Percentiles rank a stretch among this genome's conserved stretches.
These are phyloP conservation scores for Curvularia hawaiiensis DNA, from an alignment of 2,329 filamentous ascomycete genomes.

Conservation along the genomic window DNA sequence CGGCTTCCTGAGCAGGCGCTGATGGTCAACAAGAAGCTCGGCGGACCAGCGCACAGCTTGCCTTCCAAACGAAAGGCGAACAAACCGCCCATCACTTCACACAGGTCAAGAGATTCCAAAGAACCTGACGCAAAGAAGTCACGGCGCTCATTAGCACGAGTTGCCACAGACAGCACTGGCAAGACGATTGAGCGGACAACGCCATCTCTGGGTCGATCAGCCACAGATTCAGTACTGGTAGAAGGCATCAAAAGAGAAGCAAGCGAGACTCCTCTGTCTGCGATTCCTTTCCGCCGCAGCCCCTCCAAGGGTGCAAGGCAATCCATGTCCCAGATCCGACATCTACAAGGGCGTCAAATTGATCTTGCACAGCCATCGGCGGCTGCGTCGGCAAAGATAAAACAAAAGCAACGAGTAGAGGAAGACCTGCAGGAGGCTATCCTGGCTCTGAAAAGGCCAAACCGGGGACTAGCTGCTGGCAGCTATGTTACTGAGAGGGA, in stretches of 20 bases:
- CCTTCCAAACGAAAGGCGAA: slow-evolving; percentile 56
- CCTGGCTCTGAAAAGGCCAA: slow-evolving; percentile 73
- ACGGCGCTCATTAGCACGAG: slow-evolving; percentile 63
- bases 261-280: slow-evolving; percentile 64
- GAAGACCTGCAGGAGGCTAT: slow-evolving; percentile 77
- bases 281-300: slow-evolving; percentile 56
- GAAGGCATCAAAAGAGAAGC: slow-evolving; percentile 70
- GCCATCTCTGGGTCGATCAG: slow-evolving; percentile 70
- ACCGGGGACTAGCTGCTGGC: slow-evolving; percentile 71
- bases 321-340: slow-evolving; percentile 51
- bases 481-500: slow-evolving; percentile 71
- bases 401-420: slow-evolving; percentile 70
- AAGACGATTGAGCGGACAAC: slow-evolving; percentile 58
- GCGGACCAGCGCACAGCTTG: slow-evolving; percentile 69
- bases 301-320: slow-evolving; percentile 44
- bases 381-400: slow-evolving; percentile 62
- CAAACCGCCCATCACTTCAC: slow-evolving; percentile 45
- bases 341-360: slow-evolving; percentile 58
- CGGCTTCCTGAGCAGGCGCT: slow-evolving; percentile 75
- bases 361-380: slow-evolving; percentile 60
- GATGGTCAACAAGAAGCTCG: slow-evolving; percentile 74
- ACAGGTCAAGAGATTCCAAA: slow-evolving; percentile 48
- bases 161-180: slow-evolving; percentile 62
- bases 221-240: slow-evolving; percentile 64
- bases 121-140: slow-evolving; percentile 49